These are phyloP conservation scores for Candida koratica DNA, from an alignment of 805 yeast species.

Conservation along the genomic window DNA sequence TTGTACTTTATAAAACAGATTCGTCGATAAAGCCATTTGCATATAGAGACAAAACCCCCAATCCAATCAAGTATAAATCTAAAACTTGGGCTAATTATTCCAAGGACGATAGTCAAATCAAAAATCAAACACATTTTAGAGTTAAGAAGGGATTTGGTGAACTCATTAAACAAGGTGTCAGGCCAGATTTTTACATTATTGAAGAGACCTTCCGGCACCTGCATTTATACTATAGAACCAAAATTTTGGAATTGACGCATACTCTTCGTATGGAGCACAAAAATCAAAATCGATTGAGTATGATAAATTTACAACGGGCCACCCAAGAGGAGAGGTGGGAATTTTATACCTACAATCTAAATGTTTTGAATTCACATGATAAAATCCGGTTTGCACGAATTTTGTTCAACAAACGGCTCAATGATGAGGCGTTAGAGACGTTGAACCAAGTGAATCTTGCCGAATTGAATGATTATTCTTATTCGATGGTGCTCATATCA, in stretches of 20 bases:
- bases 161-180: constrained; percentile 29
- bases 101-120: constrained; percentile 8
- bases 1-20: constrained; percentile 3
- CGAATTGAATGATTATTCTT: constrained; percentile 26
- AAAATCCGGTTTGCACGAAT: constrained; percentile 28
- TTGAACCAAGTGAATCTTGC: constrained; percentile 19
- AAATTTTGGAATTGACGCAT: constrained; percentile 13
- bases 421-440: constrained; percentile 21
- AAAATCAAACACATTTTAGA: constrained; percentile 28
- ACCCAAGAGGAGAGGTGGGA: constrained; percentile 10
- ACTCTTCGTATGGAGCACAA: constrained; percentile 13
- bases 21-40: constrained; percentile 10
- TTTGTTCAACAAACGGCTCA: constrained; percentile 26
- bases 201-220: constrained; percentile 29
- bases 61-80: constrained; percentile 13
- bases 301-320: constrained; percentile 22
- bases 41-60: constrained; percentile 3
- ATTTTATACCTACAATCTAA: constrained; percentile 10
- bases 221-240: constrained; percentile 15
- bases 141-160: constrained; percentile 31
- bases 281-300: constrained; percentile 19
- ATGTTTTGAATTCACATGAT: constrained; percentile 23
- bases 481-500: constrained; percentile 24
- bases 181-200: constrained; percentile 32
- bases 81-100: constrained; percentile 2